A percentile compares a stretch with the other conserved stretches of the same genome.
Evolutionary conservation across 2,329 filamentous ascomycete species (phyloP).

Genomic region (Penicillium occitanis): DNA sequence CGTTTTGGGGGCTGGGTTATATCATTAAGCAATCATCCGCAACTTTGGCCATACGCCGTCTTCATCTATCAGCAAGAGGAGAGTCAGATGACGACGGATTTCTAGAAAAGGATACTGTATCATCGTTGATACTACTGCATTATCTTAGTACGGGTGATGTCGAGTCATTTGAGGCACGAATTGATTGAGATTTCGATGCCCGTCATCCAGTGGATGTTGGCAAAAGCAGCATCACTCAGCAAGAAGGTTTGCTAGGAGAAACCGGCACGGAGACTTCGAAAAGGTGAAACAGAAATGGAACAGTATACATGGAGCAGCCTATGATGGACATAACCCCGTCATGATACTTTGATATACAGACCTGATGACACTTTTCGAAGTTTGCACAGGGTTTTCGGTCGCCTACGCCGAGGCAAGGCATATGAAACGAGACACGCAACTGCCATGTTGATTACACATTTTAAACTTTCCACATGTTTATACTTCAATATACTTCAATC

Average conservation of each 20-base stretch:
- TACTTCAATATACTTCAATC: neutral
- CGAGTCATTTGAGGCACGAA: slow-evolving; percentile 3
- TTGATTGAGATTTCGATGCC: slow-evolving; percentile 3
- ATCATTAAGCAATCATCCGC: slow-evolving; percentile 1
- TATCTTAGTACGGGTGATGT: slow-evolving; percentile 3
- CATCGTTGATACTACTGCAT: neutral
- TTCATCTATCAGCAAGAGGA: neutral
- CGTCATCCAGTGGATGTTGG: neutral
- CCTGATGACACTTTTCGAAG: neutral
- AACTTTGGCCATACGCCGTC: neutral
- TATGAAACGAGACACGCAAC: neutral
- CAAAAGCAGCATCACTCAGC: neutral
- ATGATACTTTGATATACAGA: neutral
- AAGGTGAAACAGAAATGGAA: neutral
- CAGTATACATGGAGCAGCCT: neutral
- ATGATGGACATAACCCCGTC: neutral
- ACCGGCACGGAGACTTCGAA: neutral
- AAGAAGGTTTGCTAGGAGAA: neutral
- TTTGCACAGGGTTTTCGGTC: neutral
- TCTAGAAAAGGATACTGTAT: neutral
- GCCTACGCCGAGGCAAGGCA: neutral
- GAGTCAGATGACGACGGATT: slow-evolving; percentile 1
- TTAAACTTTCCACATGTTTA: neutral
- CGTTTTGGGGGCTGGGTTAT: neutral
- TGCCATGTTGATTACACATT: neutral